Percentiles rank a stretch among this genome's conserved stretches.
These are phyloP conservation scores for Porpolomopsis calyptriformis DNA, from an alignment of 768 basidiomycete genomes.

Conservation along the genomic window DNA sequence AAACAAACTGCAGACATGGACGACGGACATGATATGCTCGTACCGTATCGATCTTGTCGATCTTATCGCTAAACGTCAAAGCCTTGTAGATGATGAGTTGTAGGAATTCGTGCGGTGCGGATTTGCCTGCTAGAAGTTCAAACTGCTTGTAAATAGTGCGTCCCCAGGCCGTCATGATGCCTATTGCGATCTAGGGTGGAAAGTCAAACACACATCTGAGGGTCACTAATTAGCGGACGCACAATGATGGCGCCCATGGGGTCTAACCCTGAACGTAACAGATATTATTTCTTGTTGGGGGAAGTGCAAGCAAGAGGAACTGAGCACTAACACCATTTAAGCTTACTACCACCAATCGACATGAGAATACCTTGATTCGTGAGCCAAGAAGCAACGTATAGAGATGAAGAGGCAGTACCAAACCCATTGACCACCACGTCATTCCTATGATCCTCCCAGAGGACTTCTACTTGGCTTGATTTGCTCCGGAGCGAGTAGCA, in stretches of 20 bases:
- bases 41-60: slow-evolving; percentile 82
- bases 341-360: slow-evolving; percentile 72
- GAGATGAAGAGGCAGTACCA: slow-evolving; percentile 30
- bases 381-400: slow-evolving; percentile 1
- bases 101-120: slow-evolving; percentile 83
- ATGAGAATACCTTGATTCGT: slow-evolving; percentile 55
- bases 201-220: slow-evolving; percentile 5
- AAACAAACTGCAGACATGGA: slow-evolving; percentile 4
- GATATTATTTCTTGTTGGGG: slow-evolving; percentile 3
- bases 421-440: slow-evolving; percentile 81
- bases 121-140: slow-evolving; percentile 79
- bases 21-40: slow-evolving; percentile 77
- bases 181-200: slow-evolving; percentile 53
- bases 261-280: slow-evolving; percentile 46
- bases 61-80: slow-evolving; percentile 78
- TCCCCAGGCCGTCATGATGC: slow-evolving; percentile 70
- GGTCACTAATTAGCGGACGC: slow-evolving; percentile 19
- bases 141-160: slow-evolving; percentile 75
- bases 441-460: slow-evolving; percentile 96
- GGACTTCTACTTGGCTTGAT: slow-evolving; percentile 87
- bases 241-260: slow-evolving; percentile 71
- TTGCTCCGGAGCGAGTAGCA: slow-evolving; percentile 67
- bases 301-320: slow-evolving; percentile 1
- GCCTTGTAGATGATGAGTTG: slow-evolving; percentile 91
- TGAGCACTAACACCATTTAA: slow-evolving; percentile 62